Conservation (phyloP, 2,329 filamentous ascomycete species). For the Penicillium sp. region DNA sequence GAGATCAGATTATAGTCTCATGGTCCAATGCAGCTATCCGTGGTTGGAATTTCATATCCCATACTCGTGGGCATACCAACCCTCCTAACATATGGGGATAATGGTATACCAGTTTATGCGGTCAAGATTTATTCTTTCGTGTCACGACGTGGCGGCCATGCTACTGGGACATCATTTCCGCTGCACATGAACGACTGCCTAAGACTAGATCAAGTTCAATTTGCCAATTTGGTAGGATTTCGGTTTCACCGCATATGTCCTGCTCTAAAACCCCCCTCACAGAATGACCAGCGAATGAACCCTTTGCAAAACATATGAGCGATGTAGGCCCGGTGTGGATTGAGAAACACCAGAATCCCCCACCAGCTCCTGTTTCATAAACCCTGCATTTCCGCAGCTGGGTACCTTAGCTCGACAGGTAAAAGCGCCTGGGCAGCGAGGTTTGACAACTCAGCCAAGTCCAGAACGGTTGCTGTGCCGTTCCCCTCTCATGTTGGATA, state of each 20-base stretch:
- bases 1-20: slow-evolving; percentile 19
- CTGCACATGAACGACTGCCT: slow-evolving; percentile 10
- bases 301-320: slow-evolving; percentile 3
- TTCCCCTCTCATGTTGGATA: slow-evolving; percentile 15
- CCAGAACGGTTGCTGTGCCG: slow-evolving; percentile 13
- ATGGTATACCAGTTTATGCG: background rate
- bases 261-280: background rate
- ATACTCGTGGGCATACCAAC: background rate
- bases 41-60: slow-evolving; percentile 15
- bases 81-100: background rate
- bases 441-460: slow-evolving; percentile 7
- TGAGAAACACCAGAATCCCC: background rate
- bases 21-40: slow-evolving; percentile 21
- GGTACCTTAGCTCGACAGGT: slow-evolving; percentile 8
- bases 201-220: slow-evolving; percentile 10
- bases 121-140: slow-evolving; percentile 4
- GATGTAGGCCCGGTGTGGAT: background rate
- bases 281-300: slow-evolving; percentile 2
- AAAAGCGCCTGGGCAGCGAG: slow-evolving; percentile 6
- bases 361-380: slow-evolving; percentile 22
- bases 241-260: slow-evolving; percentile 4
- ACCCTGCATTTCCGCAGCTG: slow-evolving; percentile 15
- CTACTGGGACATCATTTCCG: slow-evolving; percentile 29
- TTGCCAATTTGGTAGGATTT: slow-evolving; percentile 3
- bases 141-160: slow-evolving; percentile 35